A percentile compares a stretch with the other conserved stretches of the same genome.
These are phyloP conservation scores for Linnemannia schmuckeri DNA, from an alignment of 192 early-diverging fungal species.

Conservation along the genomic window DNA sequence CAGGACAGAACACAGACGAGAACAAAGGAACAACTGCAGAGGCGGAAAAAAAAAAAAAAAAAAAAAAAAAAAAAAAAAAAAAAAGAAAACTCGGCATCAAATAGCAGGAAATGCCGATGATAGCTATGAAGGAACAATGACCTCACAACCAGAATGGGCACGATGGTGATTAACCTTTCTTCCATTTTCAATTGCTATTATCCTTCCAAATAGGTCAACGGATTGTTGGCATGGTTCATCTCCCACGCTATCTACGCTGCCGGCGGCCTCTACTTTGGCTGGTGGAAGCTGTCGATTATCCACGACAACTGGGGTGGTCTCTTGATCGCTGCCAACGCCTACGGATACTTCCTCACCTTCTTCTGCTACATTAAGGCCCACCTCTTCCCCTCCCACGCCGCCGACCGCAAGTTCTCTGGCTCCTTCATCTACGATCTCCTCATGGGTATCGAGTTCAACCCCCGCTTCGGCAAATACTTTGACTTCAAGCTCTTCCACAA, in stretches of 20 bases:
- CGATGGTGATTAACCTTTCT: too few relatives aligned
- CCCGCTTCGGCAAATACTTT: conserved; percentile 77
- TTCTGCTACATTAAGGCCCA: conserved; percentile 81
- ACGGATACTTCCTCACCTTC: conserved; percentile 83
- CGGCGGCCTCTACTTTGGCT: conserved; percentile 71
- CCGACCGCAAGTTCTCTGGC: conserved; percentile 83
- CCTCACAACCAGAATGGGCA: background rate
- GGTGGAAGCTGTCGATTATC: conserved; percentile 76
- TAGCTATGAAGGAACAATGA: too few relatives aligned
- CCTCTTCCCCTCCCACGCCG: conserved; percentile 77
- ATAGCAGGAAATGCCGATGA: too few relatives aligned
- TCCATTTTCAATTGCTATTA: too few relatives aligned
- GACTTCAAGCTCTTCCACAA: conserved; percentile 91
- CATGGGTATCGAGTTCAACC: conserved; percentile 90
- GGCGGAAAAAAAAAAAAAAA: background rate
- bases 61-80: background rate
- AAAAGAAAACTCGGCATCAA: background rate
- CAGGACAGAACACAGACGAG: background rate
- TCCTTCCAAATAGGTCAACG: conserved; percentile 71
- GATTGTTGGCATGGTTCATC: conserved; percentile 78
- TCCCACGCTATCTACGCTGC: conserved; percentile 76
- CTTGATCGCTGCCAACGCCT: conserved; percentile 77
- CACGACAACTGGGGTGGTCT: conserved; percentile 83
- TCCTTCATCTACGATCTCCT: conserved; percentile 81
- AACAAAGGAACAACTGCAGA: background rate